Conservation (phyloP, 2,329 filamentous ascomycete species). For the Penicillium sp. region DNA sequence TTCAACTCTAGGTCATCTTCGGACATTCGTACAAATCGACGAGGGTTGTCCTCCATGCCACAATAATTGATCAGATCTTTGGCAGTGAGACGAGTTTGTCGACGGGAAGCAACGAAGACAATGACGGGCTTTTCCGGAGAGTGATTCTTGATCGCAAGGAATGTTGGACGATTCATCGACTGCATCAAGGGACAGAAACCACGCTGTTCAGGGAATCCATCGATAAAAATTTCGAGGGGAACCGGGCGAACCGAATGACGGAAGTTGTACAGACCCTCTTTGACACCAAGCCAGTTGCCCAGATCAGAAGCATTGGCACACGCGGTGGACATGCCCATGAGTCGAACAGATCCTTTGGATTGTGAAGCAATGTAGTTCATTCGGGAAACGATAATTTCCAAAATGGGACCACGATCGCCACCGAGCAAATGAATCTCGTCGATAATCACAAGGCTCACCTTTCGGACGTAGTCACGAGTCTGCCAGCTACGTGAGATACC, state of each 20-base stretch:
- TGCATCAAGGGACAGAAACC: conserved; percentile 98
- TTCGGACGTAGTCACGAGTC: conserved; percentile 90
- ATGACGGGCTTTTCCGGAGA: conserved; percentile 97
- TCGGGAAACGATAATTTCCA: conserved; percentile 87
- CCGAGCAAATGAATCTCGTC: conserved; percentile 98
- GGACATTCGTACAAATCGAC: conserved; percentile 88
- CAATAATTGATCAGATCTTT: conserved; percentile 97
- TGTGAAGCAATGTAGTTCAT: conserved; percentile 99
- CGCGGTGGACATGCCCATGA: conserved; percentile 98
- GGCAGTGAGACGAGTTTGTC: conserved; percentile 91
- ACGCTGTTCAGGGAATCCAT: conserved; percentile 91
- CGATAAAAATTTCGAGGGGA: conserved; percentile 92
- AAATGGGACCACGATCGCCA: conserved; percentile 91
- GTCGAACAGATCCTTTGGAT: conserved; percentile 80
- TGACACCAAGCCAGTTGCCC: conserved; percentile 95
- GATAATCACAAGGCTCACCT: conserved; percentile 95
- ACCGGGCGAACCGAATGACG: conserved; percentile 95
- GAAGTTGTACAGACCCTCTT: conserved; percentile 95
- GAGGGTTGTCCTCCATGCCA: conserved; percentile 96
- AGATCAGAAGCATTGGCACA: conserved; percentile 94
- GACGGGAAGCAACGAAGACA: conserved; percentile 92
- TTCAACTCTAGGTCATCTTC: conserved; percentile 91
- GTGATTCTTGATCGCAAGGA: conserved; percentile 93
- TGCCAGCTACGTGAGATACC: conserved; percentile 99
- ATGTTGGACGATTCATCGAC: conserved; percentile 97